Evolutionary conservation across 2,329 filamentous ascomycete species (phyloP).

Genomic region (Nigrospora sphaerica): DNA sequence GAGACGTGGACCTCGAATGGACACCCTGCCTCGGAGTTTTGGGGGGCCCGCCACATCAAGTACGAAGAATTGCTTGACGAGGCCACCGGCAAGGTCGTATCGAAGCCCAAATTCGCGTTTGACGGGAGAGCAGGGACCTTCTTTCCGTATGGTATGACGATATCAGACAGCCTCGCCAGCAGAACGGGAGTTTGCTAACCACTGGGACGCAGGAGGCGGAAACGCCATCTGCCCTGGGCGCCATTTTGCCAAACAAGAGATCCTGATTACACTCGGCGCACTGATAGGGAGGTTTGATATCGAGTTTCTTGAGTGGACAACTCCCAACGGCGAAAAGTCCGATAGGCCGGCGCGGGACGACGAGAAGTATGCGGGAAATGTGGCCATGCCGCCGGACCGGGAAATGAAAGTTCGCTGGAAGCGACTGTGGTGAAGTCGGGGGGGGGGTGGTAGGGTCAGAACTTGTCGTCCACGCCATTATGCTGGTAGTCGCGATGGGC

Average conservation of each 20-base stretch:
- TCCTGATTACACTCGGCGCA: slow-evolving; percentile 24
- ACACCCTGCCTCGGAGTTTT: slow-evolving; percentile 15
- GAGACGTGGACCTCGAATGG: slow-evolving; percentile 9
- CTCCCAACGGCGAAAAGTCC: slow-evolving; percentile 2
- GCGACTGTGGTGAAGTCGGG: not conserved
- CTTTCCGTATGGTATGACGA: not conserved
- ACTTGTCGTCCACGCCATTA: not conserved
- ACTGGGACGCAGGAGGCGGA: slow-evolving; percentile 20
- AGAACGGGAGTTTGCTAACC: not conserved
- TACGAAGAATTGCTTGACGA: not conserved
- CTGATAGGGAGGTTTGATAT: slow-evolving; percentile 21
- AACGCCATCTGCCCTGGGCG: slow-evolving; percentile 28
- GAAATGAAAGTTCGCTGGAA: slow-evolving; percentile 6
- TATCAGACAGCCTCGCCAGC: not conserved
- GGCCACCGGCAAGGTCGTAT: not conserved
- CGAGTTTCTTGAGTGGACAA: slow-evolving; percentile 13
- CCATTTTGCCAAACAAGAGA: slow-evolving; percentile 30
- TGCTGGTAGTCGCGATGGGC: no score
- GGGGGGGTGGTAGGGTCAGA: not conserved
- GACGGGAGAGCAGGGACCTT: not conserved
- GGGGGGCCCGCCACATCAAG: slow-evolving; percentile 6
- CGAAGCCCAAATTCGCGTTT: not conserved
- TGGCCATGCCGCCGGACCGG: slow-evolving; percentile 6
- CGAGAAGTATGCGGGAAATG: not conserved
- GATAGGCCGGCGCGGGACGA: slow-evolving; percentile 3